Conservation (phyloP, 1,284 basidiomycete species). For the Ganoderma sinense region DNA sequence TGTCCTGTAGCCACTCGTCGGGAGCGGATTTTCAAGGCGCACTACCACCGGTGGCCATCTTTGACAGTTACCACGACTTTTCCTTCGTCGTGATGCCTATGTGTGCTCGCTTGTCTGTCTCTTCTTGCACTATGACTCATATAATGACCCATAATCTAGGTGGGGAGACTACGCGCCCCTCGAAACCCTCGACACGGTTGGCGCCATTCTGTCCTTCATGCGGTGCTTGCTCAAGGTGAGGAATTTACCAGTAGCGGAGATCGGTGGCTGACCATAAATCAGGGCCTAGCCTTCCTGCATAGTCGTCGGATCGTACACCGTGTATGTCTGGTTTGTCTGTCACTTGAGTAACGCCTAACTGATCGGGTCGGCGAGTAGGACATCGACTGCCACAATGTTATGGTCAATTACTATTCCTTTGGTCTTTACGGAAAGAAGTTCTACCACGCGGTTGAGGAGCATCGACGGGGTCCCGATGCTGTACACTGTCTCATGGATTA, state of each 20-base stretch:
- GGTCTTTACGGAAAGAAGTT: too few species aligned
- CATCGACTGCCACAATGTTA: constrained; percentile 11
- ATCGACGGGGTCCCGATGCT: not conserved
- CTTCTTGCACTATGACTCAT: not conserved
- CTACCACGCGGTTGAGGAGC: constrained; percentile 2
- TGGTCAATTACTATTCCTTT: too few species aligned
- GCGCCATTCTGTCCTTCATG: not conserved
- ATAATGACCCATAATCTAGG: not conserved
- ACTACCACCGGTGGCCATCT: constrained; percentile 5
- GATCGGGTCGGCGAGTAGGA: not conserved
- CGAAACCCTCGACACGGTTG: not conserved
- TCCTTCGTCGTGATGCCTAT: constrained; percentile 19
- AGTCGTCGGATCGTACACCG: constrained; percentile 12
- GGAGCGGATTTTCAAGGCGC: not conserved
- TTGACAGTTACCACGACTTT: constrained; percentile 11
- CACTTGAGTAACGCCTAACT: too few species aligned
- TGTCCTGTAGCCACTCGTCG: not conserved
- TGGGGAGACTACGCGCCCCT: not conserved
- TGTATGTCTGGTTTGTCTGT: not conserved
- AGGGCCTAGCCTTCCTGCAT: constrained; percentile 16
- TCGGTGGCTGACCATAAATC: not conserved
- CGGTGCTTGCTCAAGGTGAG: constrained; percentile 11
- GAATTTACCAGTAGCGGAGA: too few species aligned
- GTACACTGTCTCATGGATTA: constrained; percentile 22
- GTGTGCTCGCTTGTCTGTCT: not conserved